Evolutionary conservation across 129 eudicot species (phyloP), one percentile per base, ranked within the genome.

Genomic region (Arctium minus): DNA sequence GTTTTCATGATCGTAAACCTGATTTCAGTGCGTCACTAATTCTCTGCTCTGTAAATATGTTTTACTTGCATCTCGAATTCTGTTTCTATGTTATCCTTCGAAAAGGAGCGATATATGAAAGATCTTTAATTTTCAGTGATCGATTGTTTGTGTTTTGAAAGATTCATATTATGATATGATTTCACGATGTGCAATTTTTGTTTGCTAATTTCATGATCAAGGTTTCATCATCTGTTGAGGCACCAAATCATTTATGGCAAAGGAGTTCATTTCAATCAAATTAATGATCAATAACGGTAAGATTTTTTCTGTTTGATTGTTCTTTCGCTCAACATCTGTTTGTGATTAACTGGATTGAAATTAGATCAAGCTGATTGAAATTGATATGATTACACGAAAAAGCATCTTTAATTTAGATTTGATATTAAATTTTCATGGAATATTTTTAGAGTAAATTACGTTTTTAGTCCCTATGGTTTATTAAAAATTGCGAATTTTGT

Each of bases 21-120:
- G 22, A 33, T 7, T 78, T 10, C 18, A 22, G 36, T 18, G 17
- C 36, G 22, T 35, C 27, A n/a, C 39, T 65, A 37, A 27, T 37
- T 78, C 18, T 72, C 38, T 78, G 82, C 33, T 83, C 30, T 68
- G 78, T 82, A 82, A 76, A 46, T 74, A 5, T 74, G 79, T 72
- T 79, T 15, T 8, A 18, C 50, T 77, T 62, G n/a, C 27, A 76
- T 64, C 40, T 10, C n/a, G 38, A 42, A 79, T 38, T n/a, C 48
- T 67, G 39, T 27, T 40, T 44, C 37, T 7, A 1, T 35, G 29
- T 39, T 22, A 18, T 4, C 44, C 7, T 78, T 78, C 12, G 10
- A 56, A 48, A 36, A 11, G 36, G 7, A 29, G 42, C 9, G 50
- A 42, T 42, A 50, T 42, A 48, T 60, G 2, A 30, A 42, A 60